phyloP scores from a whole-genome alignment of 2,329 filamentous ascomycete species.

The Alternaria angustiovoidea region DNA sequence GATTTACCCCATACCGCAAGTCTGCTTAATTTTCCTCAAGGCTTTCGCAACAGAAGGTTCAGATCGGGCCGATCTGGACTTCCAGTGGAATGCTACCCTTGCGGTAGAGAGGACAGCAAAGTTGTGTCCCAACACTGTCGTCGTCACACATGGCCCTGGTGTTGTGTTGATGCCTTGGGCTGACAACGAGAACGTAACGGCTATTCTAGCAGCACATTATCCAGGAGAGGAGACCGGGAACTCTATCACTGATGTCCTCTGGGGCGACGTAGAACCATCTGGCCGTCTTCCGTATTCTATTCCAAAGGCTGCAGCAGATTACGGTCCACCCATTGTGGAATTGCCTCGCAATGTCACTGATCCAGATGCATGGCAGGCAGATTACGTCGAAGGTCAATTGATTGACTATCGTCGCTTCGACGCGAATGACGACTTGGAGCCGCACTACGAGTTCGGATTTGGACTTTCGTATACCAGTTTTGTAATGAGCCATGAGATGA shows the following conservation, averaged over 20 bases:
- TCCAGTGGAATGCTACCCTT: slow-evolving; percentile 52
- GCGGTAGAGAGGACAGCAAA: slow-evolving; percentile 55
- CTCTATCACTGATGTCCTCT: slow-evolving; percentile 60
- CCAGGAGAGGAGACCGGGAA: slow-evolving; percentile 53
- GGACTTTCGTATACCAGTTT: slow-evolving; percentile 52
- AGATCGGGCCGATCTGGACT: slow-evolving; percentile 51
- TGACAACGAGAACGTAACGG: slow-evolving; percentile 52
- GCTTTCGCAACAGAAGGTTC: slow-evolving; percentile 56
- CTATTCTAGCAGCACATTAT: slow-evolving; percentile 52
- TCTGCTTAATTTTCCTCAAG: slow-evolving; percentile 66
- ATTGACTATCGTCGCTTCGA: slow-evolving; percentile 66
- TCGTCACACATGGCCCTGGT: slow-evolving; percentile 55
- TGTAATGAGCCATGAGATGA: slow-evolving; percentile 1
- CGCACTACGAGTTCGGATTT: slow-evolving; percentile 49
- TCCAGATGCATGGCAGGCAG: slow-evolving; percentile 54
- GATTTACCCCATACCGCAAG: slow-evolving; percentile 50
- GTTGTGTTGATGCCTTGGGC: slow-evolving; percentile 52
- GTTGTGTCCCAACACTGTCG: slow-evolving; percentile 60
- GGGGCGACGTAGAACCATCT: slow-evolving; percentile 77
- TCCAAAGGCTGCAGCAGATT: slow-evolving; percentile 73
- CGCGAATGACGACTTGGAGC: slow-evolving; percentile 30
- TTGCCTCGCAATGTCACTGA: slow-evolving; percentile 41
- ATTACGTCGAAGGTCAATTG: slow-evolving; percentile 61
- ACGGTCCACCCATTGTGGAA: slow-evolving; percentile 53
- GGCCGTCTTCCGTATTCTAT: slow-evolving; percentile 88